Base-by-base conservation (phyloP, 176 grass and related monocot species). In the Phragmites australis region DNA sequence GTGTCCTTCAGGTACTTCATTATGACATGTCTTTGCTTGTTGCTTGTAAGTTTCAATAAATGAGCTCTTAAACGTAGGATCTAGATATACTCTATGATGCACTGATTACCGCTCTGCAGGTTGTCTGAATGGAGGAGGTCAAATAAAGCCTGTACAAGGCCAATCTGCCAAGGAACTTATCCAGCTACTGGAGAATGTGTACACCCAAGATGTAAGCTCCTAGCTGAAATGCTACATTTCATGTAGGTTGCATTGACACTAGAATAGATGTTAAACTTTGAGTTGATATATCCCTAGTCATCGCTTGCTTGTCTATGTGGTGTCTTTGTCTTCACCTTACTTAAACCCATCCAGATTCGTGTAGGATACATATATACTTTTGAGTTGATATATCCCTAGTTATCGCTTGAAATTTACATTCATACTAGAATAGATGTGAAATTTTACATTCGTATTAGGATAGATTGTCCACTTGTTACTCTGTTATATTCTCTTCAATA, bases 111-210 rank as follows among this genome's bases (percentile, higher is more conserved):
- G 0, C 26, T 47, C 12, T 79, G 66, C 75, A 99, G 96, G 96
- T 56, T 99, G 96, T 55, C 70, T 99, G 50, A 99, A 99, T 76
- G 92, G 92, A 1, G 96, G 92, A 73, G 96, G 96, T 40, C 96
- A 99, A 83, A 86, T 99, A 93, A 99, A 95, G 78, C 91, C 94
- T 86, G 88, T 82, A 60, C 70, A 72, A 69, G 89, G 71, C 2
- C 94, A 94, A 74, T 90, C 94, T 82, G 78, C 88, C 23, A 99
- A 95, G 80, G 92, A 91, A 80, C 84, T 93, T 45, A 94, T 99
- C 29, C 88, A 88, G 75, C 84, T 52, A 88, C 74, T 99, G 50
- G 96, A 99, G 79, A 80, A 30, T 84, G 59, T 95, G 15, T 93
- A 99, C 67, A 76, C 81, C 76, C 81, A 99, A 95, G 90, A 99